Evolutionary conservation across 192 early-diverging fungal species (phyloP).

Genomic region (Gaertneriomyces sp.): DNA sequence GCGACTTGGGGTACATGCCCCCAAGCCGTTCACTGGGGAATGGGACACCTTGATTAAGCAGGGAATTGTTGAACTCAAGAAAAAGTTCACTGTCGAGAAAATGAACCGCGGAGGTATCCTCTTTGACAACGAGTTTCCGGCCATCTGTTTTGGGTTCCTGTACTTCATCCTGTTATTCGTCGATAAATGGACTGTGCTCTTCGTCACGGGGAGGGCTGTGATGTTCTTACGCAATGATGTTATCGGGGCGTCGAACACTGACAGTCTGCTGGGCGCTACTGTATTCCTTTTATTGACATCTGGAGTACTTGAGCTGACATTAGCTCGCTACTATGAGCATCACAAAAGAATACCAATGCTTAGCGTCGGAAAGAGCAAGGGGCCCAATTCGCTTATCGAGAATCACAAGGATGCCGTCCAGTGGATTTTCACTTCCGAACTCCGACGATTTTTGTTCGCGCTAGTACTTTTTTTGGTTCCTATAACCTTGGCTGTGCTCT

Average conservation of each 20-base stretch:
- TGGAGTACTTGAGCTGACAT: conserved; percentile 39
- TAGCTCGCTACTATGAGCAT: conserved; percentile 24
- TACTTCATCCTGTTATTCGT: conserved; percentile 46
- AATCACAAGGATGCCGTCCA: conserved; percentile 8
- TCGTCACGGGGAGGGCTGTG: conserved; percentile 36
- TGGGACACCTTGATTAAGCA: conserved; percentile 42
- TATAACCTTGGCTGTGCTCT: conserved; percentile 1
- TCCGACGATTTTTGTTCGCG: conserved; percentile 13
- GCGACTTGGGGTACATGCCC: conserved; percentile 22
- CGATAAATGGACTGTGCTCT: conserved; percentile 39
- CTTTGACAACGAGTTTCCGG: conserved; percentile 39
- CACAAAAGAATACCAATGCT: conserved; percentile 18
- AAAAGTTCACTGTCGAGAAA: conserved; percentile 46
- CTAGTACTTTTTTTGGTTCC: conserved; percentile 4
- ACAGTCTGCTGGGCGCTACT: conserved; percentile 35
- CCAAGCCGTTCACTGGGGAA: conserved; percentile 37
- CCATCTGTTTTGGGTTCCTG: conserved; percentile 41
- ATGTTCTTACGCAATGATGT: conserved; percentile 19
- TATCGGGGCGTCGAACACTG: conserved; percentile 19
- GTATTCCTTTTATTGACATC: conserved; percentile 40
- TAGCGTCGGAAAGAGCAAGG: conserved; percentile 16
- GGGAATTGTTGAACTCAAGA: conserved; percentile 39
- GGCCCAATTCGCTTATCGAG: not conserved
- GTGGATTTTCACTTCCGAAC: conserved; percentile 17
- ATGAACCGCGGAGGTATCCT: conserved; percentile 46